A percentile compares a stretch with the other conserved stretches of the same genome.
These are phyloP conservation scores for Beauveria scarabaeidicola DNA, from an alignment of 2,329 filamentous ascomycete genomes.

Conservation along the genomic window DNA sequence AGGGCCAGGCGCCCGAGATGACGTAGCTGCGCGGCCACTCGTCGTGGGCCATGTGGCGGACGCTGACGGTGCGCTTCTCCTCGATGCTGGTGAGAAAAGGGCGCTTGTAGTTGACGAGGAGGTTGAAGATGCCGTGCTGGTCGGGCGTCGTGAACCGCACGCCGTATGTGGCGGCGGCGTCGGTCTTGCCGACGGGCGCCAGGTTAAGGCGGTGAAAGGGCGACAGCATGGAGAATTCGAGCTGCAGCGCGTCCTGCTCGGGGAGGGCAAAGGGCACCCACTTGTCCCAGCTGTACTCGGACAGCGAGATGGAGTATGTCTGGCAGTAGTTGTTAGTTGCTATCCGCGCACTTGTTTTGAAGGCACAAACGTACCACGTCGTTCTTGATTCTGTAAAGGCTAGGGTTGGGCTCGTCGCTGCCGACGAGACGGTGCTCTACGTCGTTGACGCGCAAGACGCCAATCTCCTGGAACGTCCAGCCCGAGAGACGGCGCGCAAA, in stretches of 20 bases:
- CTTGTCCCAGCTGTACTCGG: constrained; percentile 69
- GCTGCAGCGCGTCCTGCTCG: constrained; percentile 66
- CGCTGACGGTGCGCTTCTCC: constrained; percentile 90
- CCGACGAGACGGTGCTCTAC: constrained; percentile 64
- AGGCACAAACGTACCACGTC: constrained; percentile 65
- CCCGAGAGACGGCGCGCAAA: constrained; percentile 79
- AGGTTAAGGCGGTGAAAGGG: constrained; percentile 88
- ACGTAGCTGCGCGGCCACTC: constrained; percentile 88
- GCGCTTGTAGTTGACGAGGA: constrained; percentile 93
- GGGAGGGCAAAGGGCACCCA: constrained; percentile 68
- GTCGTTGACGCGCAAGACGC: constrained; percentile 75
- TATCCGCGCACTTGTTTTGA: neutral
- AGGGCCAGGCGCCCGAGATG: constrained; percentile 89
- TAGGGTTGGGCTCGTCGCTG: constrained; percentile 63
- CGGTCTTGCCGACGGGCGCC: constrained; percentile 44
- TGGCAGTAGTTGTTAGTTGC: constrained; percentile 26
- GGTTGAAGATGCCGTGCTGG: constrained; percentile 99
- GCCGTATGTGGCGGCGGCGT: constrained; percentile 64
- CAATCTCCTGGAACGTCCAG: constrained; percentile 95
- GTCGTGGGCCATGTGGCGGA: constrained; percentile 93
- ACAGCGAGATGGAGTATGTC: constrained; percentile 82
- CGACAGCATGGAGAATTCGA: constrained; percentile 98
- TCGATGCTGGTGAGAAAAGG: constrained; percentile 84
- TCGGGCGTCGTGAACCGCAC: constrained; percentile 77
- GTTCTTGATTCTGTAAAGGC: constrained; percentile 92